Evolutionary conservation across 169 alveolate genomes (phyloP), one percentile per base, ranked within the genome.

Genomic region (Perkinsus olseni): DNA sequence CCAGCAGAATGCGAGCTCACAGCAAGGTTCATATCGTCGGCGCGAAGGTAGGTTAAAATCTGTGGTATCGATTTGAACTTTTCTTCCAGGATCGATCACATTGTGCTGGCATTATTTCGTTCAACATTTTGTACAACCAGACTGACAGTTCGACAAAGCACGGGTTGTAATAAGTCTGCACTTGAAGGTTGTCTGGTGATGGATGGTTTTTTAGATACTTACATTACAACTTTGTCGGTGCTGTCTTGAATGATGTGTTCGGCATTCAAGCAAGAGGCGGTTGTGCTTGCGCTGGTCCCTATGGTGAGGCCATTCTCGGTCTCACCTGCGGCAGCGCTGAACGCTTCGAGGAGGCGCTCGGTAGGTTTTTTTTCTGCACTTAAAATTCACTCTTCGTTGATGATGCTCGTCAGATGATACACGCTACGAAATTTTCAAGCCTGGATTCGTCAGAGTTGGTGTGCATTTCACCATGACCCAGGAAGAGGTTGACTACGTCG

Each of bases 241-340:
- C 98, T 20, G 94, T 98, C 74, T 93, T 98, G 93, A 98, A 98
- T 94, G 99, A 98, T 94, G 93, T 98, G 34, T 98, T 98, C 92
- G 99, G 99, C 0, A 96, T 98, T 38, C 98, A 98, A 94, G 95
- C 97, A 21, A 94, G 99, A 93, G 97, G 98, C 36, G 99, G 99
- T 0, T 98, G 99, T 93, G 96, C 98, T 17, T 98, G 99, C 95
- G 99, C 99, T 24, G 98, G 98, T 0, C 98, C 98, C 6, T 98
- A 97, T 95, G 98, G 98, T 0, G 98, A 97, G 91, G 93, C 92
- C 74, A 94, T 98, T 39, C 94, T 62, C 82, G 82, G 82, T 24
- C 34, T 62, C 37, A 62, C 1, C 82, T 62, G 82, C 34, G 82
- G 82, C 37, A 62, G 82, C 17, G 82, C 82, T 62, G 82, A 62